These are phyloP conservation scores for Trypanosoma platydactyli DNA, from an alignment of 208 protist species.

Conservation along the genomic window DNA sequence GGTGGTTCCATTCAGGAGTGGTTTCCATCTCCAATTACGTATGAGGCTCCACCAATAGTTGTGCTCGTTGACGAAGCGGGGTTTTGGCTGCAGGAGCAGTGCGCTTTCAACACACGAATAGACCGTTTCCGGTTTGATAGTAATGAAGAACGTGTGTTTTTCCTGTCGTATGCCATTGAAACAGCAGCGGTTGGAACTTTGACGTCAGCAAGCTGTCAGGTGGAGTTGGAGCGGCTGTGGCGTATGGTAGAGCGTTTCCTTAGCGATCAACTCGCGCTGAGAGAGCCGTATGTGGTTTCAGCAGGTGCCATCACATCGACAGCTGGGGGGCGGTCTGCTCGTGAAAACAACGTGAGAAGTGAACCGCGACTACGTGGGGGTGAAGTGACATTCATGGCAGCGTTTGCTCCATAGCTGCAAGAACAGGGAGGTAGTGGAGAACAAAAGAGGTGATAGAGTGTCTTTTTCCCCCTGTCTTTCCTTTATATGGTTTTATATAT, in stretches of 20 bases:
- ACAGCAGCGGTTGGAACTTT: constrained; percentile 3
- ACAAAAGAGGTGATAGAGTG: neutral
- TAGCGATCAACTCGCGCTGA: neutral
- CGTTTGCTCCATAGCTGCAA: constrained; percentile 4
- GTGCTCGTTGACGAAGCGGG: constrained; percentile 14
- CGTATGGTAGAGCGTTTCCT: constrained; percentile 21
- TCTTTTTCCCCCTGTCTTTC: constrained; percentile 13
- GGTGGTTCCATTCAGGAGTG: constrained; percentile 13
- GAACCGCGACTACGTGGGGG: neutral
- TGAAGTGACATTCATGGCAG: constrained; percentile 14
- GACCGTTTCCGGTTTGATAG: constrained; percentile 3
- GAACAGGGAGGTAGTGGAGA: neutral
- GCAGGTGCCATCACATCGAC: neutral
- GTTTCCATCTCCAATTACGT: constrained; percentile 14
- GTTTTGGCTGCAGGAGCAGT: constrained; percentile 24
- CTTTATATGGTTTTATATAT: constrained; percentile 5
- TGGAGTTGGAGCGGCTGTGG: constrained; percentile 16
- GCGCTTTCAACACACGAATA: constrained; percentile 14
- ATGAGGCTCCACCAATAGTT: constrained; percentile 14
- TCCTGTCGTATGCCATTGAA: constrained; percentile 14
- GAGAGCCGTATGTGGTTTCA: neutral
- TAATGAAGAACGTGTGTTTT: constrained; percentile 12
- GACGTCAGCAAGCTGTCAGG: neutral
- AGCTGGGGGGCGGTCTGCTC: neutral
- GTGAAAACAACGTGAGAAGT: neutral